These are phyloP conservation scores for Microsporum ferrugineum DNA, from an alignment of 2,329 filamentous ascomycete genomes.

Conservation along the genomic window DNA sequence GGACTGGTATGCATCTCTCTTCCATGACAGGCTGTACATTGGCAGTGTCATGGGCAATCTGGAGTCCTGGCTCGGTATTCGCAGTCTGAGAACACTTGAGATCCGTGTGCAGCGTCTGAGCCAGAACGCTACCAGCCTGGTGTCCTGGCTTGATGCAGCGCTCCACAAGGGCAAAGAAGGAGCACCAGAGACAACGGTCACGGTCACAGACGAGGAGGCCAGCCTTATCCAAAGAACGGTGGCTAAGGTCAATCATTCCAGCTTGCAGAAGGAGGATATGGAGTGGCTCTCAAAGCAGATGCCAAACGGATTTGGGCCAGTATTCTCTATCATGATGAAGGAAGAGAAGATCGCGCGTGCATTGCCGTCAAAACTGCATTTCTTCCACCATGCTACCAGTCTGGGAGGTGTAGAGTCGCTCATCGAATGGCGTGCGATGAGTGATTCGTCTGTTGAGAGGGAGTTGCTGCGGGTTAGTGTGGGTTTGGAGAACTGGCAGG, in stretches of 20 bases:
- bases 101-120: conserved; percentile 70
- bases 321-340: conserved; percentile 65
- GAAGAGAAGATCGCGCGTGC: conserved; percentile 49
- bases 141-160: conserved; percentile 55
- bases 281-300: conserved; percentile 77
- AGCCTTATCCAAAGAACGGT: conserved; percentile 45
- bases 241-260: conserved; percentile 59
- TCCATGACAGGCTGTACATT: conserved; percentile 60
- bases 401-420: conserved; percentile 87
- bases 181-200: conserved; percentile 18
- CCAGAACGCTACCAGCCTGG: conserved; percentile 55
- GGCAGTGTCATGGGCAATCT: conserved; percentile 79
- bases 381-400: conserved; percentile 93
- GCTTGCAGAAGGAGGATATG: conserved; percentile 57
- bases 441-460: conserved; percentile 60
- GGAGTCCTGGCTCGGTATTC: conserved; percentile 83
- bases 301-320: conserved; percentile 79
- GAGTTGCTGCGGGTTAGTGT: conserved; percentile 69
- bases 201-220: conserved; percentile 29
- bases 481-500: conserved; percentile 77
- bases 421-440: conserved; percentile 94
- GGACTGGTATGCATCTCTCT: conserved; percentile 51
- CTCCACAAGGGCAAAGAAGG: conserved; percentile 26
- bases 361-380: conserved; percentile 63
- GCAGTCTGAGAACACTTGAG: conserved; percentile 76